A percentile compares a stretch with the other conserved stretches of the same genome.
phyloP scores from a whole-genome alignment of 306 rosid species.

The Quercus variabilis region DNA sequence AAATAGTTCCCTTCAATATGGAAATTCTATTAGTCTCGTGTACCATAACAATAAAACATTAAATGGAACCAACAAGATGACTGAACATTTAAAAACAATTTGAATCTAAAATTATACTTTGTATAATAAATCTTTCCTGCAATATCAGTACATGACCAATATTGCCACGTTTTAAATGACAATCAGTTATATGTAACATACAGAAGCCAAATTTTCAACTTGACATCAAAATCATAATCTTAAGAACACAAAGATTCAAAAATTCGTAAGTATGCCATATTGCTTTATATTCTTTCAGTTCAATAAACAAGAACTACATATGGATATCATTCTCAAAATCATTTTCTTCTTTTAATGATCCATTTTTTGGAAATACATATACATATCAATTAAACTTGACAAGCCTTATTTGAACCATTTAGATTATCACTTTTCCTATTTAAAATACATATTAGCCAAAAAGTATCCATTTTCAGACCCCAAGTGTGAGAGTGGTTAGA shows the following conservation, averaged over 20 bases:
- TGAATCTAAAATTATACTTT: not conserved
- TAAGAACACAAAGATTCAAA: not conserved
- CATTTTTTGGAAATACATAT: not conserved
- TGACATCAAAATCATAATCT: not conserved
- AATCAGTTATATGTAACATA: not conserved
- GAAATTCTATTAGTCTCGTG: conserved; percentile 13
- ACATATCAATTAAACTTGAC: not conserved
- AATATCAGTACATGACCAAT: not conserved
- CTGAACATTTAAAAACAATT: not conserved
- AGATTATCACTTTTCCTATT: not conserved
- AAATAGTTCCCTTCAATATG: conserved; percentile 56
- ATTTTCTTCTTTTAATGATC: not conserved
- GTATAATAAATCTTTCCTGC: conserved; percentile 3
- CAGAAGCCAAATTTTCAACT: not conserved
- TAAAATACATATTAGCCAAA: not conserved
- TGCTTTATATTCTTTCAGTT: not conserved
- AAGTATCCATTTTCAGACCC: not conserved
- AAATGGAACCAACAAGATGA: conserved; percentile 7
- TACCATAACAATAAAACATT: conserved; percentile 8
- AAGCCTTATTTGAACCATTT: not conserved
- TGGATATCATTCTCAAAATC: not conserved
- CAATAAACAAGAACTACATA: not conserved
- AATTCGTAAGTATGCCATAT: not conserved
- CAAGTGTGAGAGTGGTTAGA: not conserved
- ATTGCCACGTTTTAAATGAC: not conserved